Evolutionary conservation across 176 grass and related monocot species (phyloP).

Genomic region (Dendrocalamus sinicus): DNA sequence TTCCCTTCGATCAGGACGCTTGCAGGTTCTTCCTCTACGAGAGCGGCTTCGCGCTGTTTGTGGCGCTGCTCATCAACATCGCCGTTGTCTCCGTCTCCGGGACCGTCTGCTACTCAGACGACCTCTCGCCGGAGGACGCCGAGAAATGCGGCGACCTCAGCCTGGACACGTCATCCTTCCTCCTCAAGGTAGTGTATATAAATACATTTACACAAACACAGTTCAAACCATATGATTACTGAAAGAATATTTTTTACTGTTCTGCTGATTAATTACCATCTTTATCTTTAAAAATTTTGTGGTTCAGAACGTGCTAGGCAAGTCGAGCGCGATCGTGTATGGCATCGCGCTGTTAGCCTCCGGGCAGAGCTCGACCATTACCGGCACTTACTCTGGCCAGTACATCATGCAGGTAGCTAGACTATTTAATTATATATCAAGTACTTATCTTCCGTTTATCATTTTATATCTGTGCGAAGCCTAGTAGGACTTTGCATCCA

Average conservation of each 20-base stretch:
- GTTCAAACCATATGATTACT: not conserved
- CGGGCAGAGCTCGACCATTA: constrained; percentile 93
- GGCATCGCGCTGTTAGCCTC: constrained; percentile 88
- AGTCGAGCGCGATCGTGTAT: constrained; percentile 74
- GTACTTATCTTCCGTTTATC: not conserved
- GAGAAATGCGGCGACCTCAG: constrained; percentile 62
- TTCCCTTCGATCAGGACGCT: constrained; percentile 54
- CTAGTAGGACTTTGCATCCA: constrained; percentile 30
- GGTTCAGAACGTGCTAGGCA: constrained; percentile 84
- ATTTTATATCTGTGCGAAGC: not conserved
- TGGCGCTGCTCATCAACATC: constrained; percentile 92
- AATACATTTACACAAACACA: not conserved
- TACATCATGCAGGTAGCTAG: constrained; percentile 86
- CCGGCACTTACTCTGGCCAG: constrained; percentile 89
- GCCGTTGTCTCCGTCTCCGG: constrained; percentile 76
- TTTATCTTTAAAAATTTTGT: not conserved
- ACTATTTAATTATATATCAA: not conserved
- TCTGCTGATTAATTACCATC: not conserved
- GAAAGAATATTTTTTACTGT: not conserved
- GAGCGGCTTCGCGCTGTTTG: constrained; percentile 78
- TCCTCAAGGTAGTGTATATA: constrained; percentile 63
- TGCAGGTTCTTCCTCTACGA: constrained; percentile 85
- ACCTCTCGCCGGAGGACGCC: constrained; percentile 51
- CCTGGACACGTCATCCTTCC: constrained; percentile 75
- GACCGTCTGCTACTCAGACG: constrained; percentile 53